These are phyloP conservation scores for Beauveria brongniartii DNA, from an alignment of 2,329 filamentous ascomycete genomes.

Conservation along the genomic window DNA sequence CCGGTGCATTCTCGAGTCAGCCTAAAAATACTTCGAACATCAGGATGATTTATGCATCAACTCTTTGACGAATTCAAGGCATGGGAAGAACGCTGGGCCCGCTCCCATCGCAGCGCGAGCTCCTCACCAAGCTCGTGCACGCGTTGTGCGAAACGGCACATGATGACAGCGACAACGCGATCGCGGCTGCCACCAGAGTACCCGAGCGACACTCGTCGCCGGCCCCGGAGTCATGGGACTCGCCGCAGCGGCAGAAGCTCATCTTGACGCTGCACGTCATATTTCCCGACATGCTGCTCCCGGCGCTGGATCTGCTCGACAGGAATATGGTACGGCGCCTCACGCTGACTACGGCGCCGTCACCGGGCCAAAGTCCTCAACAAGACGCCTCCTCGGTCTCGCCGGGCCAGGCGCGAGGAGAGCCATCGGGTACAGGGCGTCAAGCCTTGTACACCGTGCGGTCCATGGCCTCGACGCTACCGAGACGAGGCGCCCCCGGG, in stretches of 20 bases:
- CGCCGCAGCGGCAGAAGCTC: constrained; percentile 38
- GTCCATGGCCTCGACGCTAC: constrained; percentile 18
- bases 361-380: not conserved
- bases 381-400: constrained; percentile 25
- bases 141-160: constrained; percentile 24
- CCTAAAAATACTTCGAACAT: not conserved
- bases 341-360: not conserved
- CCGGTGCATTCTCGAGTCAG: not conserved
- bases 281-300: constrained; percentile 72
- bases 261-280: constrained; percentile 79
- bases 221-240: constrained; percentile 9
- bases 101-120: constrained; percentile 29
- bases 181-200: not conserved
- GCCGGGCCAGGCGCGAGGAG: not conserved
- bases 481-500: constrained; percentile 8
- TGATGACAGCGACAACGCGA: not conserved
- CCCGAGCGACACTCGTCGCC: not conserved
- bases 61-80: not conserved
- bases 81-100: constrained; percentile 11
- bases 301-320: constrained; percentile 83
- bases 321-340: constrained; percentile 59
- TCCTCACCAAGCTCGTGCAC: constrained; percentile 43
- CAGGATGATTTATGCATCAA: not conserved
- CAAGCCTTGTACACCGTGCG: constrained; percentile 12
- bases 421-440: not conserved